These are phyloP conservation scores for Candida ortonii DNA, from an alignment of 805 yeast species.

Conservation along the genomic window DNA sequence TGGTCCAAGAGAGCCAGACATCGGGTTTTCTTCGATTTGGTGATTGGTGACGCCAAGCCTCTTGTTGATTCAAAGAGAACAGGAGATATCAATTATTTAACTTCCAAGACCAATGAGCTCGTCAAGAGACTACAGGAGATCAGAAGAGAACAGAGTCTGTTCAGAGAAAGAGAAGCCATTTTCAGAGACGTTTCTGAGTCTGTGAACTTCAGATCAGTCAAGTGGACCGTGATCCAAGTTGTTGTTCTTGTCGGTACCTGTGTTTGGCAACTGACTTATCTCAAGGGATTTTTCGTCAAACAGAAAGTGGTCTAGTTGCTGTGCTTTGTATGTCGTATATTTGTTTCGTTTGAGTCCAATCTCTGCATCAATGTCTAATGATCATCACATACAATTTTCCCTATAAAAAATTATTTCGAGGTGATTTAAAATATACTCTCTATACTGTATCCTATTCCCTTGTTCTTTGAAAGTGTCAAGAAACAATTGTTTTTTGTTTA, in stretches of 20 bases:
- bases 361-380: too few relatives aligned
- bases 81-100: slow-evolving; percentile 51
- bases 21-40: slow-evolving; percentile 68
- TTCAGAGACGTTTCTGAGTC: slow-evolving; percentile 72
- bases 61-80: slow-evolving; percentile 67
- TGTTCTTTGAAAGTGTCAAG: too few relatives aligned
- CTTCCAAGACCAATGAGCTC: slow-evolving; percentile 54
- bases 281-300: slow-evolving; percentile 74
- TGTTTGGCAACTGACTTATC: slow-evolving; percentile 69
- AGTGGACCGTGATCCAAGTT: slow-evolving; percentile 71
- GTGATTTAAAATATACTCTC: too few relatives aligned
- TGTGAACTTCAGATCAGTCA: slow-evolving; percentile 66
- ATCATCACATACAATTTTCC: too few relatives aligned
- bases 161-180: slow-evolving; percentile 70
- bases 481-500: too few relatives aligned
- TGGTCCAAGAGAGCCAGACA: slow-evolving; percentile 51
- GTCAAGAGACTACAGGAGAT: slow-evolving; percentile 57
- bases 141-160: slow-evolving; percentile 61
- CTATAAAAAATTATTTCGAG: too few relatives aligned
- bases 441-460: too few relatives aligned
- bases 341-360: too few relatives aligned
- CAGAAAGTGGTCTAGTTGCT: slow-evolving; percentile 57
- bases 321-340: too few relatives aligned
- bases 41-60: slow-evolving; percentile 60
- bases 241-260: slow-evolving; percentile 64